Base-by-base conservation (phyloP, 2,329 filamentous ascomycete species). In the Trichoderma lentiforme region DNA sequence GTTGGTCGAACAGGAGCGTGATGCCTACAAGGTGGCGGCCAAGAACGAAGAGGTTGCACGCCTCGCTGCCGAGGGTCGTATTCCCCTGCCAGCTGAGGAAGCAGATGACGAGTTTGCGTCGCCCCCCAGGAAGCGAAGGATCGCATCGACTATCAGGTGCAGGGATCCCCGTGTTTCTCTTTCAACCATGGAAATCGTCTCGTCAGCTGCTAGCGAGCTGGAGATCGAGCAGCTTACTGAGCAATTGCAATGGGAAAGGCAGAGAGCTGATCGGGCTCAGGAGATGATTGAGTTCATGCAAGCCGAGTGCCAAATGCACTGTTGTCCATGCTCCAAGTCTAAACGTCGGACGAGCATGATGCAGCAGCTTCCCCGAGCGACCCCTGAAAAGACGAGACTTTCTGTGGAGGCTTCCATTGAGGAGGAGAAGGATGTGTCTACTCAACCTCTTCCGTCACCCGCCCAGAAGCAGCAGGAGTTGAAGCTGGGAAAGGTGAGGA, bases 241-340 rank as follows among this genome's bases (percentile, higher is more conserved):
- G 6, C 81, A 87, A 69, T 83, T 87, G 77, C 82, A 86, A 71
- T 90, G 87, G 86, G 88, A 88, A 80, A 83, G 87, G 82, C 87
- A 88, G 77, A 85, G 91, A 70, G 90, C 92, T 11, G 86, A 92
- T 73, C 87, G 91, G 8, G 91, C 92, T 0, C 85, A 91, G 74
- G 92, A 94, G 73, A 88, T 92, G 77, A 85, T 94, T 62, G 91
- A 94, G 36, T 95, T 93, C 80, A 84, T 95, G 78, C 89, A 93
- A 77, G 87, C 92, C 70, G 92, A 95, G 79, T 94, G 91, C 79
- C 86, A 89, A 64, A 86, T 94, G 74, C 86, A 87, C 61, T 89
- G 87, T 80, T 93, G 92, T 82, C 83, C 87, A 1, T 91, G 90
- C 78, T 86, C 83, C 73, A 86, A 83, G 71, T 75, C 77, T 0